A percentile compares a stretch with the other conserved stretches of the same genome.
phyloP scores from a whole-genome alignment of 371 early-diverging fungal species.

The Mucor sp. region DNA sequence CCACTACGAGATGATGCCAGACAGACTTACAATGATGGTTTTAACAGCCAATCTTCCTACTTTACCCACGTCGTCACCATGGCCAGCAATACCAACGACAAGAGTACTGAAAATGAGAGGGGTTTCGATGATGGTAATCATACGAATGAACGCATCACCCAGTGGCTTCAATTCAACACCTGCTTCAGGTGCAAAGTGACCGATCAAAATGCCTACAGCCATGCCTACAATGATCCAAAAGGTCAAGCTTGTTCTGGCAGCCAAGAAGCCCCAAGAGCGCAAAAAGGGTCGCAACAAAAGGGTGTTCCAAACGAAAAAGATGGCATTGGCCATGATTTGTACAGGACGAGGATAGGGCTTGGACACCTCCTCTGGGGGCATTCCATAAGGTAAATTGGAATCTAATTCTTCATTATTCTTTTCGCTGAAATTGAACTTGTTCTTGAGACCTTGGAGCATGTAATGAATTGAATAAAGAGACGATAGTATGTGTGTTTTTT shows the following conservation, averaged over 20 bases:
- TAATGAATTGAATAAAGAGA: background rate
- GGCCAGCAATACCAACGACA: conserved; percentile 74
- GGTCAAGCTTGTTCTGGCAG: conserved; percentile 53
- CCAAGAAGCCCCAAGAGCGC: conserved; percentile 22
- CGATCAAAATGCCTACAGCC: conserved; percentile 66
- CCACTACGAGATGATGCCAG: background rate
- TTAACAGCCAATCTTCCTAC: conserved; percentile 73
- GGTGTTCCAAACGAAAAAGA: conserved; percentile 6
- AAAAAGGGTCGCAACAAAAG: background rate
- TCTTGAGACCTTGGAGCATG: background rate
- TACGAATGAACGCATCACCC: conserved; percentile 63
- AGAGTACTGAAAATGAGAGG: conserved; percentile 66
- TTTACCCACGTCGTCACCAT: conserved; percentile 68
- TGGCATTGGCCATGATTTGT: background rate
- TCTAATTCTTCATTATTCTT: conserved; percentile 3
- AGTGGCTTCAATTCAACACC: conserved; percentile 50
- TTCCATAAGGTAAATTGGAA: conserved; percentile 7
- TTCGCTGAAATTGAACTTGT: background rate
- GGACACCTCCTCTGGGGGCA: conserved; percentile 7
- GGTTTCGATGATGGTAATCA: conserved; percentile 70
- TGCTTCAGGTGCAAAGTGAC: conserved; percentile 56
- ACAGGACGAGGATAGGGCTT: conserved; percentile 9
- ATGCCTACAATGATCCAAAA: conserved; percentile 65
- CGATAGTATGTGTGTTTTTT: background rate
- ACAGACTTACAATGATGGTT: conserved; percentile 51